Base-by-base conservation (phyloP, 2,329 filamentous ascomycete genomes). In the Fusarium heterosporum region DNA sequence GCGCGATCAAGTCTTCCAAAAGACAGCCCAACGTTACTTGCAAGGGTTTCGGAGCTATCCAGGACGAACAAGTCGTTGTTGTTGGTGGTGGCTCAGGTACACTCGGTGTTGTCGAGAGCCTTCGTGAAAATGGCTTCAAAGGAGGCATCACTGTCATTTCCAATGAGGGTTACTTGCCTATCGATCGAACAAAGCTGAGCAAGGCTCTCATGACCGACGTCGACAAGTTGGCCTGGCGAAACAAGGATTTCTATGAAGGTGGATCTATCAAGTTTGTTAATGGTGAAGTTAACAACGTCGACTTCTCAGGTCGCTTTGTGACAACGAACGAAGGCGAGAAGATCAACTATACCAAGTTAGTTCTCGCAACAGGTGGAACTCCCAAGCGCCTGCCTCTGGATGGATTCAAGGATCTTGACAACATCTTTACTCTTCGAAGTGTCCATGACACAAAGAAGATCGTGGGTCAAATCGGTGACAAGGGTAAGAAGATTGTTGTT, bases 101-200 rank as follows among this genome's bases (percentile, higher is more conserved):
- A 7, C 81, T 97, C 48, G 94, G 93, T 29, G 86, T 91, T 7
- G 82, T 97, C 42, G 93, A 98, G 76, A 91, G 89, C 13, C 86
- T 99, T 16, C 90, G 95, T 41, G 90, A 91, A 66, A 88, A 90
- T 65, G 93, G 94, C 29, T 98, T 90, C 82, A 85, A 84, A 7
- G 95, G 93, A 14, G 82, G 86, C 55, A 89, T 99, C 70, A 96
- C 93, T 1, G 83, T 97, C 73, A 89, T 99, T 72, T 90, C 92
- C 13, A 89, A 87, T 67, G 96, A 99, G 78, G 90, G 92, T 22
- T 91, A 96, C 76, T 85, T 91, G 32, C 94, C 94, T 30, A 94
- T 98, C 72, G 96, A 99, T 80, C 89, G 96, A 19, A 93, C 96
- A 12, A 98, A 98, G 83, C 85, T 99, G 40, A 97, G 94, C 74